Evolutionary conservation across 2,329 filamentous ascomycete genomes (phyloP), one percentile per base, ranked within the genome.

Genomic region (Fusarium sp.): DNA sequence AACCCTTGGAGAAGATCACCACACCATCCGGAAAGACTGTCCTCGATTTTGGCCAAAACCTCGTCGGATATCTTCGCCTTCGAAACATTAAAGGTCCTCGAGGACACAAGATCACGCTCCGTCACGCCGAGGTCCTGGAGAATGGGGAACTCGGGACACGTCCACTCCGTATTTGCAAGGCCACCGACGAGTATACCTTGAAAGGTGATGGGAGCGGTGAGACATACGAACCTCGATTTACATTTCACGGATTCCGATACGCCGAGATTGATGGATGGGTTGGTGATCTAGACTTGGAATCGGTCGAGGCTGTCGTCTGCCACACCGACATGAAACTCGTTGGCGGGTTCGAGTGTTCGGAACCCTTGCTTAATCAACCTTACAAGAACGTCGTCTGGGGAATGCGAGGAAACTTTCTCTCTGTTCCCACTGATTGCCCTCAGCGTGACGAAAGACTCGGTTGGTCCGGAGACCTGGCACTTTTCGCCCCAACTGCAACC

Each of bases 21-120:
- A 82, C 78, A 18, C 79, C 79, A 2, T 78, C 77, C 5, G 86
- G 87, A 6, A 87, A 87, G 72, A 85, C 80, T 0, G 79, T 90
- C 2, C 67, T 90, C 6, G 88, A 91, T 70, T 90, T 90, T 76
- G 88, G 88, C 2, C 88, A 91, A 74, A 90, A 91, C 71, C 79
- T 90, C 0, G 88, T 90, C 1, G 89, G 89, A 2, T 83, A 83
- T 72, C 64, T 89, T 2, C 79, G 80, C 3, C 70, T 90, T 13
- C 81, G 73, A 1, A 76, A 79, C 0, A 76, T 86, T 2, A 72
- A 72, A 42, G 85, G 82, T 0, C 79, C 81, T 0, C 75, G 77
- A 4, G 85, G 84, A 1, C 80, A 83, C 4, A 82, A 78, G 10
- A 83, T 90, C 22, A 83, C 80, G 5, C 80, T 91, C 16, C 78